Evolutionary conservation across 495 filamentous ascomycete species (phyloP).

Genomic region (Lichina pygmaea): DNA sequence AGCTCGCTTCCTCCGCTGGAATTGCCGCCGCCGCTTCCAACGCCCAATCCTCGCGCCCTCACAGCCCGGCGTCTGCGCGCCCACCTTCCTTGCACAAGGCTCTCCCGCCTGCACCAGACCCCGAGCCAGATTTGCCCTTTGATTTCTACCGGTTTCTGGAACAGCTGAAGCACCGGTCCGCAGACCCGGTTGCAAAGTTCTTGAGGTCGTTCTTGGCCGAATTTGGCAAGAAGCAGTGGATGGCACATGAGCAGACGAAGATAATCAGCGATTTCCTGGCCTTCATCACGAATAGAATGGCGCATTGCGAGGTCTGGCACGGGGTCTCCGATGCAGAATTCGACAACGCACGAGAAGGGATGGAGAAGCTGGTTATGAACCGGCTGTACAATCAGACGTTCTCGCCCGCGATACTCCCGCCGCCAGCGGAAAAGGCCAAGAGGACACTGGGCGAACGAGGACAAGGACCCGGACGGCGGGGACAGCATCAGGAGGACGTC

Average conservation of each 20-base stretch:
- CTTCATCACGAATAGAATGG: conserved; percentile 99
- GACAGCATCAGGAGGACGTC: conserved; percentile 96
- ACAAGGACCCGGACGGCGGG: conserved; percentile 56
- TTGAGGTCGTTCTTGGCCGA: conserved; percentile 80
- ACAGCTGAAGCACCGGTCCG: conserved; percentile 80
- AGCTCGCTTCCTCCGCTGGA: conserved; percentile 9
- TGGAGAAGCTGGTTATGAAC: conserved; percentile 99
- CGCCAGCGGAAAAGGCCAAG: conserved; percentile 32
- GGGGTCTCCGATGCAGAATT: conserved; percentile 91
- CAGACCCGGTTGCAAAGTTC: conserved; percentile 88
- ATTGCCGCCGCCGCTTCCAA: conserved; percentile 12
- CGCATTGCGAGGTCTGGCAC: conserved; percentile 90
- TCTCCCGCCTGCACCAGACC: conserved; percentile 61
- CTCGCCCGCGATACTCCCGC: conserved; percentile 68
- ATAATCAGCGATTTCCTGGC: conserved; percentile 89
- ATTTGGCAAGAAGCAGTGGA: conserved; percentile 96
- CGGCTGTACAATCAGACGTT: conserved; percentile 89
- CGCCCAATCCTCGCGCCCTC: conserved; percentile 11
- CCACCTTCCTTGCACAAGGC: conserved; percentile 34
- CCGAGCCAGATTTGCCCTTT: conserved; percentile 72
- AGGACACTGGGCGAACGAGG: conserved; percentile 37
- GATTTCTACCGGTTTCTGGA: conserved; percentile 96
- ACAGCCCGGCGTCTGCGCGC: conserved; percentile 17
- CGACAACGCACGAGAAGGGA: conserved; percentile 92
- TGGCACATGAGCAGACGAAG: conserved; percentile 98